These are phyloP conservation scores for Pulveroboletus sp. DNA, from an alignment of 768 basidiomycete genomes.

Conservation along the genomic window DNA sequence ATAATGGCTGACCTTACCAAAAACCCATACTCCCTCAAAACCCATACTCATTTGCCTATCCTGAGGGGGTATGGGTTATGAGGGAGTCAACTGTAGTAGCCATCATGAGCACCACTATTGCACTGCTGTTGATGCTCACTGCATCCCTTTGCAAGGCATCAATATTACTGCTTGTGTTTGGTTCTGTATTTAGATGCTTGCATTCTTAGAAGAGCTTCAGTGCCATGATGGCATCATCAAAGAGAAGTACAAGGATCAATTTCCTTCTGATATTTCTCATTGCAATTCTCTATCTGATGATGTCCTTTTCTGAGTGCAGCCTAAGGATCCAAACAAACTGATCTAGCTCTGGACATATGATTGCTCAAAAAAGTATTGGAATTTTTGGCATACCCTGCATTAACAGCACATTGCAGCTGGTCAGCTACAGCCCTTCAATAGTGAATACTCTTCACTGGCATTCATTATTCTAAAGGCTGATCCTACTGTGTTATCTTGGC, in stretches of 20 bases:
- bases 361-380: constrained; percentile 32
- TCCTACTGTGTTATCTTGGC: constrained; percentile 11
- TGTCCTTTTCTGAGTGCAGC: constrained; percentile 18
- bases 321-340: constrained; percentile 24
- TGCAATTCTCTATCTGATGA: constrained; percentile 19
- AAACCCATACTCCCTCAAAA: too few species aligned
- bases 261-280: constrained; percentile 27
- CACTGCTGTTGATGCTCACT: too few species aligned
- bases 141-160: too few species aligned
- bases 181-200: neutral
- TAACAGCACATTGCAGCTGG: constrained; percentile 35
- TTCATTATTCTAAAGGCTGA: constrained; percentile 40
- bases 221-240: neutral
- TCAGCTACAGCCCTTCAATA: constrained; percentile 26
- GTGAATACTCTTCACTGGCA: constrained; percentile 29
- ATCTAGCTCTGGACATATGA: constrained; percentile 21
- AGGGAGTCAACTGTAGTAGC: too few species aligned
- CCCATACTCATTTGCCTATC: too few species aligned
- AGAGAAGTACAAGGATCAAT: constrained; percentile 16
- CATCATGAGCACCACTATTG: too few species aligned
- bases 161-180: neutral
- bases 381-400: constrained; percentile 32
- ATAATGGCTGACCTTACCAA: too few species aligned
- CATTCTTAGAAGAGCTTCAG: neutral
- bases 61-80: too few species aligned